Percentiles rank a stretch among this genome's conserved stretches.
Conservation (phyloP, 2,329 filamentous ascomycete species). For the Fusarium sp. region DNA sequence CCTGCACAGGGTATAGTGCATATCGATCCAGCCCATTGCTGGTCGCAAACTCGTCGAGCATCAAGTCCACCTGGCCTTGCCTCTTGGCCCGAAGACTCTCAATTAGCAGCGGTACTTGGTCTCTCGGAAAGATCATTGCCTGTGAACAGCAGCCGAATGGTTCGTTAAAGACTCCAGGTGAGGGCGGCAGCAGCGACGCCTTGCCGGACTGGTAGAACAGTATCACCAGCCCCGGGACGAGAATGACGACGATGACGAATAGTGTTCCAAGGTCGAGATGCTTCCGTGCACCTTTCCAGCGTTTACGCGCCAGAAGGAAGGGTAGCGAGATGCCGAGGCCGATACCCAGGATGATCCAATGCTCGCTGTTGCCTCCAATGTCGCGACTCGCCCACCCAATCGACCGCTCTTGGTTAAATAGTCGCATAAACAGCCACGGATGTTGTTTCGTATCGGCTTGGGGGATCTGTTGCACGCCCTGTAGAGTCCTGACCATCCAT, state of each 20-base stretch:
- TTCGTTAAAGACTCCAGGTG: conserved; percentile 21
- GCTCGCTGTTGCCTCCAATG: conserved; percentile 22
- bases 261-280: conserved; percentile 13
- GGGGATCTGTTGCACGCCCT: conserved; percentile 9
- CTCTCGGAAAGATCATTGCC: conserved; percentile 22
- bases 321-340: not conserved
- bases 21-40: conserved; percentile 15
- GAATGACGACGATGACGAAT: not conserved
- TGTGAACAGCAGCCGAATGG: conserved; percentile 32
- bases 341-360: conserved; percentile 17
- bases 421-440: conserved; percentile 27
- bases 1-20: conserved; percentile 27
- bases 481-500: conserved; percentile 11
- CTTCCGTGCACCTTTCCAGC: conserved; percentile 6
- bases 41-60: conserved; percentile 18
- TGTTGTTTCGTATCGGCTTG: not conserved
- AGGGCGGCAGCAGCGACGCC: conserved; percentile 18
- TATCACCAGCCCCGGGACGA: conserved; percentile 24
- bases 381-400: conserved; percentile 23
- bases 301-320: not conserved
- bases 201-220: conserved; percentile 27
- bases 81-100: not conserved
- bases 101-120: conserved; percentile 9
- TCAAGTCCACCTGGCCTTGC: conserved; percentile 26
- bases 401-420: conserved; percentile 29